Evolutionary conservation across 108 stramenopile species (phyloP), one percentile per base, ranked within the genome.

Genomic region (Thalassiosira profunda): DNA sequence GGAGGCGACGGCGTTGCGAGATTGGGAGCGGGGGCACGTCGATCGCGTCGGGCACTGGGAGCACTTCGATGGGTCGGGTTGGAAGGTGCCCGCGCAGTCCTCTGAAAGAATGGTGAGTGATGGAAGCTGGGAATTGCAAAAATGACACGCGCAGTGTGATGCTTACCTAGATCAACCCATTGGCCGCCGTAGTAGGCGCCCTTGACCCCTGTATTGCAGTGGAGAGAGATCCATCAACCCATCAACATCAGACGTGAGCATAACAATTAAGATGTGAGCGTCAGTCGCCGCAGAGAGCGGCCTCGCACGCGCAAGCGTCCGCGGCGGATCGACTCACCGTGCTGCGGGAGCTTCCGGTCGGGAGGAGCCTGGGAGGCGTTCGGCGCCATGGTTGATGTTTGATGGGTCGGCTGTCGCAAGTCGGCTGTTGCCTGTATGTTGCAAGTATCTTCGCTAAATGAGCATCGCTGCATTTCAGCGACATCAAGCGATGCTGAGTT

Each of bases 101-200:
- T 90, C 89, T n/a, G n/a, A n/a, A n/a, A n/a, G n/a, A n/a, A n/a
- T n/a, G n/a, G n/a, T n/a, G n/a, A n/a, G n/a, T n/a, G n/a, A n/a
- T n/a, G n/a, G n/a, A n/a, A n/a, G n/a, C n/a, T n/a, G n/a, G n/a
- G n/a, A n/a, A n/a, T n/a, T n/a, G n/a, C n/a, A n/a, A n/a, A n/a
- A n/a, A n/a, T n/a, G n/a, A n/a, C n/a, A n/a, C n/a, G n/a, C n/a
- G n/a, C n/a, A n/a, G n/a, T n/a, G n/a, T n/a, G n/a, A n/a, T n/a
- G n/a, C n/a, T n/a, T n/a, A n/a, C n/a, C n/a, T 23, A 90, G 68
- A 60, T 90, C 89, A 21, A 90, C 58, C 86, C 86, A 90, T 36
- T 76, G 37, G 28, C 89, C 89, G 14, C 83, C 89, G 61, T 86
- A 84, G 63, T 86, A 90, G 10, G 78, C 89, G 12, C 89, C 89